Conservation (phyloP, 306 rosid species). For the Nissolia schottii region DNA sequence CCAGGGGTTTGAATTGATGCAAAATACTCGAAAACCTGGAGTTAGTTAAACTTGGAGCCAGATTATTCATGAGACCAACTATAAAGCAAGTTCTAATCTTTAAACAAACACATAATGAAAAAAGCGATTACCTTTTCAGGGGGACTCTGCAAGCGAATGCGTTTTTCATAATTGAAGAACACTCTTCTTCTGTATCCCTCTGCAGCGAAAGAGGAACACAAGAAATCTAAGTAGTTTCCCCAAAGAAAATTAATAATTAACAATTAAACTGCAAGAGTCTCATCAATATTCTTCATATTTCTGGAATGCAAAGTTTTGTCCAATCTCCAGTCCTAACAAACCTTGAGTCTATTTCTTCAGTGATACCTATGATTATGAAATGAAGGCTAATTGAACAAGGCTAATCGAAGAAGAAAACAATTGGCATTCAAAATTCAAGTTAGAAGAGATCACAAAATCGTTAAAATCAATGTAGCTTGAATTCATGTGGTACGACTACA, state of each 20-base stretch:
- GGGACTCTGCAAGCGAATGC: constrained; percentile 59
- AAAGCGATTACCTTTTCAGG: constrained; percentile 57
- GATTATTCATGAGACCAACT: constrained; percentile 7
- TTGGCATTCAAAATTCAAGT: neutral
- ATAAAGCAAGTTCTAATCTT: neutral
- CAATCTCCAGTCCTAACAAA: neutral
- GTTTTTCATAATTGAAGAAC: constrained; percentile 75
- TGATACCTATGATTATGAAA: neutral
- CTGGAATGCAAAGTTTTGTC: neutral
- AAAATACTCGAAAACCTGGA: constrained; percentile 69
- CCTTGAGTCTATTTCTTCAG: neutral
- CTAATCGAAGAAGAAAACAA: neutral
- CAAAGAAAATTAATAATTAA: neutral
- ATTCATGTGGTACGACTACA: no score
- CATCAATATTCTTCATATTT: neutral
- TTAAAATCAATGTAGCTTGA: neutral
- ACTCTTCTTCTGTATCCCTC: constrained; percentile 55
- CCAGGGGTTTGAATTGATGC: constrained; percentile 36
- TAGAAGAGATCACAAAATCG: no score
- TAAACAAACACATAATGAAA: neutral
- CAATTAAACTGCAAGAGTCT: no score
- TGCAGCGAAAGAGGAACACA: constrained; percentile 21
- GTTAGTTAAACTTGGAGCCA: neutral
- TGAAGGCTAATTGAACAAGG: neutral
- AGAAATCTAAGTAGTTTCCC: neutral